Percentiles rank a stretch among this genome's conserved stretches.
phyloP scores from a whole-genome alignment of 2,329 filamentous ascomycete genomes.

The Xylariaceae sp. region DNA sequence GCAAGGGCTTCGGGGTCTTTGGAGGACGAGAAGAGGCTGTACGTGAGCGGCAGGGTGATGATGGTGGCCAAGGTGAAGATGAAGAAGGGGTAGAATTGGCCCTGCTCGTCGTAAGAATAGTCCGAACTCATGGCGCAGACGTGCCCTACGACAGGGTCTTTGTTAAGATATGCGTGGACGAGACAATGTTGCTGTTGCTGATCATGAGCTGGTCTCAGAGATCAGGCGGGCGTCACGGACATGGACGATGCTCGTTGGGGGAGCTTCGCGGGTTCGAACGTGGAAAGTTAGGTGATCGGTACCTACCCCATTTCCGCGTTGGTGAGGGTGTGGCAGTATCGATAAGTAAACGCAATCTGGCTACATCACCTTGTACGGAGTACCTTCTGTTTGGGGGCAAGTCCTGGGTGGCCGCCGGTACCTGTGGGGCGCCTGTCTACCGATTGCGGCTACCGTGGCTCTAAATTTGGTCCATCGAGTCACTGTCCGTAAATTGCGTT shows the following conservation, averaged over 20 bases:
- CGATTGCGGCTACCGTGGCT: background rate
- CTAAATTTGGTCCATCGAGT: background rate
- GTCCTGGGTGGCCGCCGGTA: too few relatives aligned
- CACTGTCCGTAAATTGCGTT: background rate
- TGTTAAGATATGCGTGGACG: slow-evolving; percentile 7
- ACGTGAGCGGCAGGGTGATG: slow-evolving; percentile 85
- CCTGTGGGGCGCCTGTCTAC: background rate
- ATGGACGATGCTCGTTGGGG: slow-evolving; percentile 1
- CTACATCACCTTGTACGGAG: background rate
- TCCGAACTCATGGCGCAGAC: slow-evolving; percentile 72
- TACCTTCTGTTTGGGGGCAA: background rate
- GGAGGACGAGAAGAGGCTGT: slow-evolving; percentile 75
- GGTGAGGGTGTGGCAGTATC: background rate
- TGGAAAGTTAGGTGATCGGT: slow-evolving; percentile 1
- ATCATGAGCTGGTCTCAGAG: slow-evolving; percentile 10
- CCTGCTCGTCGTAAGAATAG: slow-evolving; percentile 97
- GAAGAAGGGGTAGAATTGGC: slow-evolving; percentile 99
- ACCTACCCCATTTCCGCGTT: slow-evolving; percentile 2
- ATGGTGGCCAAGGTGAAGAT: slow-evolving; percentile 84
- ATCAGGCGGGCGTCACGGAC: slow-evolving; percentile 11
- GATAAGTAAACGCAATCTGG: background rate
- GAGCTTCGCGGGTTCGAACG: background rate
- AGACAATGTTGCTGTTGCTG: slow-evolving; percentile 4
- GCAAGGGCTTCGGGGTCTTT: slow-evolving; percentile 74
- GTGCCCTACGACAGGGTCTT: slow-evolving; percentile 32